phyloP scores from a whole-genome alignment of 2,329 filamentous ascomycete species.

The Colletotrichum sp. region DNA sequence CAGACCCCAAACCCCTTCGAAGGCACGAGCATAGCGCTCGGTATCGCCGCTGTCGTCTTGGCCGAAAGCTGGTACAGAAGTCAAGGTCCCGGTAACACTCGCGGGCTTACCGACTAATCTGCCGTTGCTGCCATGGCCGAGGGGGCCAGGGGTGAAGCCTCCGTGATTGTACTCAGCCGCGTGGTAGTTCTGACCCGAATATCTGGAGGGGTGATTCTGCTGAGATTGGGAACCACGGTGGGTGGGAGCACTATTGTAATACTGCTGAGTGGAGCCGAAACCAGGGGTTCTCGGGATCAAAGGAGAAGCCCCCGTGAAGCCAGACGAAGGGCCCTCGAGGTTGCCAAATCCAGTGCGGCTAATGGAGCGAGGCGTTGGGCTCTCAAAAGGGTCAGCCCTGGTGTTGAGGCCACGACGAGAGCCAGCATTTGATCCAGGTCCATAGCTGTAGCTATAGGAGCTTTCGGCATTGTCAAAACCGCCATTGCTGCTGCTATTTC shows the following conservation, averaged over 20 bases:
- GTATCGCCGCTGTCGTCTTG: slow-evolving; percentile 6
- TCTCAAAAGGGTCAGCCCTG: background rate
- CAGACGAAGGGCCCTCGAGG: background rate
- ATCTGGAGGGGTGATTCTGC: background rate
- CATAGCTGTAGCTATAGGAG: slow-evolving; percentile 4
- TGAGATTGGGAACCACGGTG: background rate
- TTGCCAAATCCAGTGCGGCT: background rate
- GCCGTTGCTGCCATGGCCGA: background rate
- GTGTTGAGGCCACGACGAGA: slow-evolving; percentile 10
- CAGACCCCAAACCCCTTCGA: slow-evolving; percentile 20
- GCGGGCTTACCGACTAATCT: background rate
- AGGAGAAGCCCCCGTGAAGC: background rate
- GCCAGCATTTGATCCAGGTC: background rate
- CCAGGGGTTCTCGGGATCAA: background rate
- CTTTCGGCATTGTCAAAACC: background rate
- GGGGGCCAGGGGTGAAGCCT: background rate
- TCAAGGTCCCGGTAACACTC: background rate
- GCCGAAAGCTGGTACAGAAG: background rate
- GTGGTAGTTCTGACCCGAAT: background rate
- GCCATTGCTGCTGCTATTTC: slow-evolving; percentile 2
- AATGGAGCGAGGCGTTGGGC: slow-evolving; percentile 9
- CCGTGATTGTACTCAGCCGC: background rate
- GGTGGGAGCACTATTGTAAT: background rate
- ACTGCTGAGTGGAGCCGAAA: background rate
- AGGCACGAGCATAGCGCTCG: slow-evolving; percentile 16